Evolutionary conservation across 2,329 filamentous ascomycete genomes (phyloP).

Genomic region (Neurospora crassa): DNA sequence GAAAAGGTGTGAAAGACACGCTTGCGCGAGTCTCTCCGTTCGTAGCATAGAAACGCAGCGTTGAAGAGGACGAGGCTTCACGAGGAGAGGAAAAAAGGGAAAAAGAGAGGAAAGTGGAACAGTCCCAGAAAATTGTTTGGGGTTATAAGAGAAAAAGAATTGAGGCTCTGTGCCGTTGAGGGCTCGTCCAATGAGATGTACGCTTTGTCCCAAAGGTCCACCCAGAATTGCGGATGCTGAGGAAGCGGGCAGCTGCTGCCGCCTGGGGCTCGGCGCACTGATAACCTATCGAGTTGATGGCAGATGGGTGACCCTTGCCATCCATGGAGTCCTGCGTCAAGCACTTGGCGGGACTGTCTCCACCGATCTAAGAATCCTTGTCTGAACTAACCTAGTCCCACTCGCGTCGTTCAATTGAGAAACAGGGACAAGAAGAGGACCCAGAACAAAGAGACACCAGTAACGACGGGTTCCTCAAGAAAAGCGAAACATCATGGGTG

Average conservation of each 20-base stretch:
- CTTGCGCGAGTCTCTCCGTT: slow-evolving; percentile 43
- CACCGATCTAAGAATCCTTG: not conserved
- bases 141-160: not conserved
- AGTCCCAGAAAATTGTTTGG: not conserved
- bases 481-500: not conserved
- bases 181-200: not conserved
- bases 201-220: not conserved
- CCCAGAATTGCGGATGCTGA: not conserved
- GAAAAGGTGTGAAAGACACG: slow-evolving; percentile 22
- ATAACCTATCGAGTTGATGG: not conserved
- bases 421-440: not conserved
- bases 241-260: not conserved
- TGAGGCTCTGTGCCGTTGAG: not conserved
- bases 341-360: not conserved
- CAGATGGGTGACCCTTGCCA: not conserved
- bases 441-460: not conserved
- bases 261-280: not conserved
- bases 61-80: slow-evolving; percentile 65
- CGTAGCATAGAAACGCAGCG: slow-evolving; percentile 89
- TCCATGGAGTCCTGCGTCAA: not conserved
- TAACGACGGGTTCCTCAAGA: not conserved
- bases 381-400: not conserved
- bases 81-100: slow-evolving; percentile 24
- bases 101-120: slow-evolving; percentile 23
- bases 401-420: not conserved